A percentile compares a stretch with the other conserved stretches of the same genome.
Evolutionary conservation across 345 rosid genomes (phyloP).

Genomic region (Eucalyptus virginea): DNA sequence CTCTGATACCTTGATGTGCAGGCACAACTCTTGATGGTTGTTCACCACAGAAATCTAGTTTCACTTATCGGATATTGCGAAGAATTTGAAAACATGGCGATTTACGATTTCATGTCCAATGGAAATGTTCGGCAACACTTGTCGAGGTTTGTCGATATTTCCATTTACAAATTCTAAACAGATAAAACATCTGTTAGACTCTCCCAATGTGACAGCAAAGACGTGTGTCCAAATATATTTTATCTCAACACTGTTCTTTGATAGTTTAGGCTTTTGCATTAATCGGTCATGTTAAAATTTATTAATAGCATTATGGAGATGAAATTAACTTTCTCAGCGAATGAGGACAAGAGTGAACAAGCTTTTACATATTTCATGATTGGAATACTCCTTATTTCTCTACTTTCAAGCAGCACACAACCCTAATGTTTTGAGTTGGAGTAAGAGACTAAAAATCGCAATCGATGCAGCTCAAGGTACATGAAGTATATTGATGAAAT

Average conservation of each 20-base stretch:
- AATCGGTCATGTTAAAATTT: too few relatives aligned
- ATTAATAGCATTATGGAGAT: too few relatives aligned
- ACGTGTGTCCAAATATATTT: too few relatives aligned
- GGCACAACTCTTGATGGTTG: conserved; percentile 10
- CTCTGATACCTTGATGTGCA: not conserved
- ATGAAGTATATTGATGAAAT: not conserved
- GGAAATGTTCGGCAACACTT: conserved; percentile 1
- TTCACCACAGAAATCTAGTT: conserved; percentile 15
- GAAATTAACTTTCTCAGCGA: too few relatives aligned
- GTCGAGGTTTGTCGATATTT: too few relatives aligned
- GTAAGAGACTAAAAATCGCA: conserved; percentile 20
- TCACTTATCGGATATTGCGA: conserved; percentile 13
- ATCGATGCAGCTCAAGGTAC: conserved; percentile 31
- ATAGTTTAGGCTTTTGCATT: too few relatives aligned
- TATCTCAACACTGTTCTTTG: too few relatives aligned
- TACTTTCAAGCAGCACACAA: not conserved
- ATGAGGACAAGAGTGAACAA: not conserved
- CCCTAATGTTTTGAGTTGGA: not conserved
- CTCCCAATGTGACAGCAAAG: too few relatives aligned
- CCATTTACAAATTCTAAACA: too few relatives aligned
- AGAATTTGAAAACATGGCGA: conserved; percentile 4
- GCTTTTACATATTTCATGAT: not conserved
- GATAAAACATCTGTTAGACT: too few relatives aligned
- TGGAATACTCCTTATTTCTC: not conserved
- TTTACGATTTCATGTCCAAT: conserved; percentile 23